Percentiles rank a stretch among this genome's conserved stretches.
Conservation (phyloP, 164 flowering plant genomes). For the Taxillus chinensis region DNA sequence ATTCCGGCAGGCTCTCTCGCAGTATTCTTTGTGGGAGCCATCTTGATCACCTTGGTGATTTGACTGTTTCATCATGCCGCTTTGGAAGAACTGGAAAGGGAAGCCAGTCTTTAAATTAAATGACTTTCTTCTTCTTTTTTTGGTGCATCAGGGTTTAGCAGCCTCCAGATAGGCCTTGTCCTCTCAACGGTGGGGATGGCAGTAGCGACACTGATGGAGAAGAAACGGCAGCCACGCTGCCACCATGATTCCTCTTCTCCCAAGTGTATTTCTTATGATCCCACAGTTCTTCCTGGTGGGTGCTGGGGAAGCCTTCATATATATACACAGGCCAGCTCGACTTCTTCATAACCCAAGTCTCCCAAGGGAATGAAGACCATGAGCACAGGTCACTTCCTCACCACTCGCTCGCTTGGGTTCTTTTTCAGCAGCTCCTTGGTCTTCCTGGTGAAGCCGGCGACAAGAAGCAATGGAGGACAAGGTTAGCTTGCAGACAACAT, state of each 20-base stretch:
- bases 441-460: constrained; percentile 50
- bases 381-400: constrained; percentile 97
- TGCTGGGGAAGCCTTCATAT: constrained; percentile 89
- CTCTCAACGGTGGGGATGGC: constrained; percentile 73
- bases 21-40: constrained; percentile 76
- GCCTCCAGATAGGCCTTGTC: constrained; percentile 63
- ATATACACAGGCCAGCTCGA: constrained; percentile 96
- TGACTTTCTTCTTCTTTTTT: not conserved
- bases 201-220: constrained; percentile 61
- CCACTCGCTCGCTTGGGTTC: constrained; percentile 85
- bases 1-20: constrained; percentile 94
- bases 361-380: constrained; percentile 96
- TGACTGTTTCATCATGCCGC: constrained; percentile 74
- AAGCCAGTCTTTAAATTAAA: too few relatives aligned
- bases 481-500: constrained; percentile 79
- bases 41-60: constrained; percentile 47
- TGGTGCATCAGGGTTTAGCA: constrained; percentile 51
- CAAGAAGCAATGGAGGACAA: constrained; percentile 24
- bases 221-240: constrained; percentile 37
- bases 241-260: constrained; percentile 30
- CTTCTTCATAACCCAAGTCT: constrained; percentile 84
- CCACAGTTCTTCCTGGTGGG: constrained; percentile 94
- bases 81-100: constrained; percentile 73
- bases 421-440: constrained; percentile 84
- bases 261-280: constrained; percentile 61